Conservation (phyloP, 805 yeast species). For the Isabelozyma rhagii region DNA sequence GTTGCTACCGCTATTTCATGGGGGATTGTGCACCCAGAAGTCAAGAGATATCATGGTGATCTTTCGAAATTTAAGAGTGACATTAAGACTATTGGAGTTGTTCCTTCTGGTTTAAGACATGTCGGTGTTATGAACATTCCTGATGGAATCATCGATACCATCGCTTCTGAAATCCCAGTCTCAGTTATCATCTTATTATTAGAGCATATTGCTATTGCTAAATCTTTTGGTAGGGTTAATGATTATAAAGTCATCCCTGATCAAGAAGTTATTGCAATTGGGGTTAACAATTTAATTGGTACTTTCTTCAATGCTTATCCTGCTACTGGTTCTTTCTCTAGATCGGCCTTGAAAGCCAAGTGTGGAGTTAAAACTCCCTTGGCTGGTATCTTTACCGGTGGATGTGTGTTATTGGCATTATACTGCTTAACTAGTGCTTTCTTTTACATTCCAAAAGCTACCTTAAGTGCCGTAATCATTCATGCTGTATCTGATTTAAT, state of each 20-base stretch:
- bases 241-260: constrained; percentile 90
- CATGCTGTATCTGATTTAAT: constrained; percentile 89
- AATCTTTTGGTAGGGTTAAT: constrained; percentile 89
- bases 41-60: constrained; percentile 25
- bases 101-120: constrained; percentile 78
- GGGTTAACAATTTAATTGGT: constrained; percentile 85
- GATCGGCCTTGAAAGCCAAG: constrained; percentile 91
- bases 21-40: constrained; percentile 59
- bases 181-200: constrained; percentile 77
- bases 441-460: constrained; percentile 87
- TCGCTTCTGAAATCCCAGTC: constrained; percentile 82
- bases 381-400: constrained; percentile 88
- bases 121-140: constrained; percentile 74
- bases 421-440: constrained; percentile 82
- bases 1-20: constrained; percentile 82
- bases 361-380: constrained; percentile 95
- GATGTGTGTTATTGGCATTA: constrained; percentile 81
- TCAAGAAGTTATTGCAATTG: constrained; percentile 92
- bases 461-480: constrained; percentile 81
- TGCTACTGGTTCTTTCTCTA: constrained; percentile 91
- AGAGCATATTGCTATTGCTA: constrained; percentile 91
- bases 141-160: constrained; percentile 48
- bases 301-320: constrained; percentile 93
- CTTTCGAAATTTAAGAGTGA: constrained; percentile 36
- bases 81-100: constrained; percentile 66